phyloP scores from a whole-genome alignment of 495 filamentous ascomycete species.

The Pyrenula massariospora region DNA sequence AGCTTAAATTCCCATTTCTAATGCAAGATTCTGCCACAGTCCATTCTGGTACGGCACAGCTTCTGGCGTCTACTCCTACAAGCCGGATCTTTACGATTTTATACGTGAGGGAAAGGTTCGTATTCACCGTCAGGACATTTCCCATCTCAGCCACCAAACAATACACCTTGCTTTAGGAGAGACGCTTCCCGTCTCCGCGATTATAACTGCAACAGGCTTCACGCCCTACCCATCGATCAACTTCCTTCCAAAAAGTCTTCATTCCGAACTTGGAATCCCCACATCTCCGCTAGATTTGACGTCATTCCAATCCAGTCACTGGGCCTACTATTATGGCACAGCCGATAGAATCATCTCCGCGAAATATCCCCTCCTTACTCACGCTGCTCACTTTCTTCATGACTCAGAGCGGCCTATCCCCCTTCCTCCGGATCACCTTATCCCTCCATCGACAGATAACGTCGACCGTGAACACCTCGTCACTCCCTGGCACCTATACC shows the following conservation, averaged over 20 bases:
- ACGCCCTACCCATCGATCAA: background rate
- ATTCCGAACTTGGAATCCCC: background rate
- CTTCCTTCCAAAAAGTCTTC: background rate
- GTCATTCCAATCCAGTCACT: background rate
- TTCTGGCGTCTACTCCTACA: background rate
- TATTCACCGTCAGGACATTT: slow-evolving; percentile 14
- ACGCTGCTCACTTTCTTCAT: background rate
- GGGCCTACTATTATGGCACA: background rate
- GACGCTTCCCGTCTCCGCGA: slow-evolving; percentile 3
- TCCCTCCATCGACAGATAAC: background rate
- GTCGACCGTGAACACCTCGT: background rate
- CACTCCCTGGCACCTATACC: background rate
- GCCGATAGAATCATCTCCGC: background rate
- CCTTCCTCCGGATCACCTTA: background rate
- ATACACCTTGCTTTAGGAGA: slow-evolving; percentile 2
- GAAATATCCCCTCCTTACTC: background rate
- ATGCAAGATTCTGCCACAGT: too few relatives aligned
- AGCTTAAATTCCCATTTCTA: too few relatives aligned
- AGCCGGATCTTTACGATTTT: background rate
- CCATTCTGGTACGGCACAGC: background rate
- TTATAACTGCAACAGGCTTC: background rate
- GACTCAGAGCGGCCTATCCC: background rate
- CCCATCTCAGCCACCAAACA: background rate
- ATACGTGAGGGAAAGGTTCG: slow-evolving; percentile 12
- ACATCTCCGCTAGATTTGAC: background rate